Conservation (phyloP, 1,139 yeast genomes). For the Suhomyces maxii region DNA sequence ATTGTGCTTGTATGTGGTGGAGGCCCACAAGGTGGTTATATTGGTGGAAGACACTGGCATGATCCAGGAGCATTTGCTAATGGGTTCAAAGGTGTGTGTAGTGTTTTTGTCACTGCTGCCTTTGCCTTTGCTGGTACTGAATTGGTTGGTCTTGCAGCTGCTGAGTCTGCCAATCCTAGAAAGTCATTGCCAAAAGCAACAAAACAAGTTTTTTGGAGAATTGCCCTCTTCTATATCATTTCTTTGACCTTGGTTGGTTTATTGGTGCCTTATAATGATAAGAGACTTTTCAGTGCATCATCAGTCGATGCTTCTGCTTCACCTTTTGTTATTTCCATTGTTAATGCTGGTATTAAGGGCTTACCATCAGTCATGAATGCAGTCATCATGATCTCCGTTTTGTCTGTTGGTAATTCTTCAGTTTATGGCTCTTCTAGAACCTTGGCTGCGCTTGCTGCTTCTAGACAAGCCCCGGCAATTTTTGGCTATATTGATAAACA, state of each 20-base stretch:
- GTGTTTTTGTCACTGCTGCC: conserved; percentile 43
- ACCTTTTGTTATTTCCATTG: conserved; percentile 63
- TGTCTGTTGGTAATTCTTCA: conserved; percentile 35
- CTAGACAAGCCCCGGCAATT: conserved; percentile 74
- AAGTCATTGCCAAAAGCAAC: conserved; percentile 65
- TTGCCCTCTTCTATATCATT: conserved; percentile 60
- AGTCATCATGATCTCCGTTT: conserved; percentile 23
- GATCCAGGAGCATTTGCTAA: conserved; percentile 41
- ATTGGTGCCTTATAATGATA: conserved; percentile 63
- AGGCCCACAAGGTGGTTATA: conserved; percentile 33
- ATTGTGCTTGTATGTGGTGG: conserved; percentile 43
- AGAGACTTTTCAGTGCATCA: conserved; percentile 46
- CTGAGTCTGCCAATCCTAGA: conserved; percentile 47
- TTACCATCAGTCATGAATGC: conserved; percentile 26
- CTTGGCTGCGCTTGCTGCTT: conserved; percentile 74
- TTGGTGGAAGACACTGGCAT: conserved; percentile 51
- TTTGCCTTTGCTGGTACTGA: conserved; percentile 47
- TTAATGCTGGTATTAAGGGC: conserved; percentile 24
- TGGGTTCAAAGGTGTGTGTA: conserved; percentile 44
- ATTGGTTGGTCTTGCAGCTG: conserved; percentile 49
- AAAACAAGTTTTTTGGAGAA: conserved; percentile 73
- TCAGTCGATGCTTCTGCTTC: conserved; percentile 57
- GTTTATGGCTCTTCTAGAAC: conserved; percentile 81
- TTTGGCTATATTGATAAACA: conserved; percentile 70
- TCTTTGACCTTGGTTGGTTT: conserved; percentile 62